A percentile compares a stretch with the other conserved stretches of the same genome.
phyloP scores from a whole-genome alignment of 306 rosid genomes.

The Sesbania bispinosa region DNA sequence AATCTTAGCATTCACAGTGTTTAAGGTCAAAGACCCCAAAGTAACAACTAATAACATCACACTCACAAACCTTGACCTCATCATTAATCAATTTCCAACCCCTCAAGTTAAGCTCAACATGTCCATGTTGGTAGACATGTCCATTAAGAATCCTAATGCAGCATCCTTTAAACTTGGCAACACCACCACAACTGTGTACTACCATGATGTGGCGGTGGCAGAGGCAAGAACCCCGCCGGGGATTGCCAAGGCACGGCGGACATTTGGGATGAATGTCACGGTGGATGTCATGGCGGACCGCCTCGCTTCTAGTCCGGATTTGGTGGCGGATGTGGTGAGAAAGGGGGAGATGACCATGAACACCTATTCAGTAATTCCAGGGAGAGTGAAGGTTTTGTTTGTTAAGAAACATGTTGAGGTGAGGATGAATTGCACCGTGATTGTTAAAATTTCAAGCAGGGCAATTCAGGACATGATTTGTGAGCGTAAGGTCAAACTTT shows the following conservation, averaged over 20 bases:
- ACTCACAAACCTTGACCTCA: conserved; percentile 36
- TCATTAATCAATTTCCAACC: conserved; percentile 16
- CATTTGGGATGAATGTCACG: conserved; percentile 47
- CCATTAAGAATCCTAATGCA: conserved; percentile 54
- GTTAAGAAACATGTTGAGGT: conserved; percentile 51
- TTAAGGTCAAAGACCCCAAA: conserved; percentile 50
- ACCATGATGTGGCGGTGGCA: conserved; percentile 36
- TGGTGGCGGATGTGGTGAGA: conserved; percentile 28
- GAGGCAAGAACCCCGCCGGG: conserved; percentile 46
- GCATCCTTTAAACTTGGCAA: conserved; percentile 49
- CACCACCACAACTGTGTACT: conserved; percentile 46
- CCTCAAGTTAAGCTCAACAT: conserved; percentile 47
- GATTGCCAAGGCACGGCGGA: conserved; percentile 36
- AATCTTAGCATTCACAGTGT: conserved; percentile 53
- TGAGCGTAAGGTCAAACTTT: conserved; percentile 47
- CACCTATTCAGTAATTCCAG: conserved; percentile 51
- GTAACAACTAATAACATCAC: conserved; percentile 39
- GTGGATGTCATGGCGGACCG: conserved; percentile 40
- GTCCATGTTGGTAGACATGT: conserved; percentile 42
- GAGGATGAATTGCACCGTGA: conserved; percentile 51
- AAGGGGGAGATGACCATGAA: conserved; percentile 34
- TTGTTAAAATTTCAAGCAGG: conserved; percentile 34
- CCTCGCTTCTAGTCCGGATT: conserved; percentile 29
- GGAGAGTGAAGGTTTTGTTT: conserved; percentile 47
- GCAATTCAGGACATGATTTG: conserved; percentile 44